These are phyloP conservation scores for Pyrus betulifolia DNA, from an alignment of 306 rosid species.

Conservation along the genomic window DNA sequence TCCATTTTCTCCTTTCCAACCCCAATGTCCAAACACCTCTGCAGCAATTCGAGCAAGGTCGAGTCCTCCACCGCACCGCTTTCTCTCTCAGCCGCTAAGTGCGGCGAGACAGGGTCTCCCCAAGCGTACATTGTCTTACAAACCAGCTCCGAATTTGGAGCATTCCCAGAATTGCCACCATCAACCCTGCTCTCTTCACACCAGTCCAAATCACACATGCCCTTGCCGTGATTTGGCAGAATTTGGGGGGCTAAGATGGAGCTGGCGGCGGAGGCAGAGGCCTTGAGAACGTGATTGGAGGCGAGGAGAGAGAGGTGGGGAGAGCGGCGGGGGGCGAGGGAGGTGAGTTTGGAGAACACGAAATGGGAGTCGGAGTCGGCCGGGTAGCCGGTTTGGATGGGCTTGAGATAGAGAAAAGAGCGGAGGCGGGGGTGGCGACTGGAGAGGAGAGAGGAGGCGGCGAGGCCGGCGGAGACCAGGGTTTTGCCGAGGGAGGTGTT, in stretches of 20 bases:
- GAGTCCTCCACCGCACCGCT: conserved; percentile 44
- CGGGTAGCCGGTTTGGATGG: conserved; percentile 86
- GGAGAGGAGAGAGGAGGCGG: conserved; percentile 50
- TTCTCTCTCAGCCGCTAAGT: conserved; percentile 79
- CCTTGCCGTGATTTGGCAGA: neutral
- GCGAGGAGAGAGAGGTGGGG: conserved; percentile 33
- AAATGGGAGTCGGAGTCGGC: conserved; percentile 82
- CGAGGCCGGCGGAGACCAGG: conserved; percentile 87
- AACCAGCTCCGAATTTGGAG: conserved; percentile 33
- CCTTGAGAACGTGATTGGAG: conserved; percentile 47
- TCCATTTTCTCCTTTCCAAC: conserved; percentile 26
- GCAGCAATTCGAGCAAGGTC: conserved; percentile 36
- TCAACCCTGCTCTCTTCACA: conserved; percentile 14
- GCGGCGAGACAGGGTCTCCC: conserved; percentile 83
- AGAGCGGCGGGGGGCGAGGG: conserved; percentile 35
- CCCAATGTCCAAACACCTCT: conserved; percentile 38
- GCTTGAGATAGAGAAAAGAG: conserved; percentile 73
- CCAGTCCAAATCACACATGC: conserved; percentile 16
- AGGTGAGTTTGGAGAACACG: conserved; percentile 41
- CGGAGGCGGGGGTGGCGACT: neutral
- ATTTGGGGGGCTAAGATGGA: neutral
- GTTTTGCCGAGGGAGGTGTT: conserved; percentile 91
- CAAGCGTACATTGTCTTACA: conserved; percentile 89
- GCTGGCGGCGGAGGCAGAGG: conserved; percentile 30
- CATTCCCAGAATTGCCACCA: conserved; percentile 15